Evolutionary conservation across 371 early-diverging fungal genomes (phyloP).

Genomic region (Rhizopus stolonifer): DNA sequence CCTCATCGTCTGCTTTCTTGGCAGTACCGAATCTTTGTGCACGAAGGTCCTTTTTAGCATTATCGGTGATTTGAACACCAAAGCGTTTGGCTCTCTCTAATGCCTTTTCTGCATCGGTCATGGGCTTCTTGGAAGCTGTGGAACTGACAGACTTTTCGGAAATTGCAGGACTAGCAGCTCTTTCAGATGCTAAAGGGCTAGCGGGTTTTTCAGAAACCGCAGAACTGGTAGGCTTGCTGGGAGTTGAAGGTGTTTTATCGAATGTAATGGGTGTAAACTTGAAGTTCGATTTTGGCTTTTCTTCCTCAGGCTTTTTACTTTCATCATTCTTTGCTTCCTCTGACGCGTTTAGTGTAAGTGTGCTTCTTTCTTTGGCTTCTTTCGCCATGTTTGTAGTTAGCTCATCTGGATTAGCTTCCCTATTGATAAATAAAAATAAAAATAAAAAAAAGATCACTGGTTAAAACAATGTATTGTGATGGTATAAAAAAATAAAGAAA

Average conservation of each 20-base stretch:
- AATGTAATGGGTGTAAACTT: constrained; percentile 47
- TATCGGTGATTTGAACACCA: constrained; percentile 46
- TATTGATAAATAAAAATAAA: neutral
- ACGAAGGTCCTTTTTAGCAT: constrained; percentile 41
- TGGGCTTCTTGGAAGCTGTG: neutral
- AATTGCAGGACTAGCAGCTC: neutral
- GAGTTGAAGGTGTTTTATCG: constrained; percentile 13
- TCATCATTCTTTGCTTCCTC: neutral
- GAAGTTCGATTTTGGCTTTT: constrained; percentile 24
- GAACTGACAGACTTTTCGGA: neutral
- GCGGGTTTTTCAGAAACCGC: neutral
- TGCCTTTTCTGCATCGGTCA: constrained; percentile 34
- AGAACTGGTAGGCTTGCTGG: neutral
- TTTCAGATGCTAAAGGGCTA: neutral
- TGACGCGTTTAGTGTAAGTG: neutral
- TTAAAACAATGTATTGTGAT: too few species aligned
- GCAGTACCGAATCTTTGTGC: constrained; percentile 41
- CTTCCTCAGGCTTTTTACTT: neutral
- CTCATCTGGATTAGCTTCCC: constrained; percentile 5
- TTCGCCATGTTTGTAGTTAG: neutral
- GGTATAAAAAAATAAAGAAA: neutral
- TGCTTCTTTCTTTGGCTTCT: neutral
- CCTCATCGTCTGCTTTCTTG: constrained; percentile 39
- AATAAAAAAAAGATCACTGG: neutral
- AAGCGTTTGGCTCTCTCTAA: constrained; percentile 61